Percentiles rank a stretch among this genome's conserved stretches.
Evolutionary conservation across 306 rosid genomes (phyloP).

Genomic region (Pterocarpus macrocarpus): DNA sequence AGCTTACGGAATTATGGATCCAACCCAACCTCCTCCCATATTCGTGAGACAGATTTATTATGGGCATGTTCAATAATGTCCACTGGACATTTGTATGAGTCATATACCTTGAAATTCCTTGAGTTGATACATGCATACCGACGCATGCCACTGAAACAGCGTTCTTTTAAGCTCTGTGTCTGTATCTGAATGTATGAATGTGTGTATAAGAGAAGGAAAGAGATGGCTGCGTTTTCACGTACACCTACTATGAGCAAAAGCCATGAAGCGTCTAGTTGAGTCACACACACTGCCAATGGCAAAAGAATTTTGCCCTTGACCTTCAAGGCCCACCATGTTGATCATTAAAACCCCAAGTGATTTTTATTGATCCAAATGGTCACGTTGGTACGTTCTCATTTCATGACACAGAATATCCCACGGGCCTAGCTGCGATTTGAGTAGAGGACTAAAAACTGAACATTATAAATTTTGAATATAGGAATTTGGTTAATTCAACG

Average conservation of each 20-base stretch:
- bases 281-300: slow-evolving; percentile 32
- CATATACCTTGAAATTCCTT: slow-evolving; percentile 13
- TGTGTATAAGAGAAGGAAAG: not conserved
- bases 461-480: not conserved
- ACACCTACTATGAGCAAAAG: not conserved
- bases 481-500: not conserved
- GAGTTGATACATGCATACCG: slow-evolving; percentile 34
- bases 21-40: slow-evolving; percentile 20
- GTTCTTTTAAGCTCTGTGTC: not conserved
- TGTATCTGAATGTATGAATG: slow-evolving; percentile 39
- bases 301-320: not conserved
- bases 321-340: slow-evolving; percentile 24
- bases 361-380: not conserved
- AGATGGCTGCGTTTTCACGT: not conserved
- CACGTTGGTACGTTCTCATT: not conserved
- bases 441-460: not conserved
- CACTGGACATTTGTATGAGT: not conserved
- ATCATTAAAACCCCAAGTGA: not conserved
- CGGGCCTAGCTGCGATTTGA: not conserved
- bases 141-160: slow-evolving; percentile 17
- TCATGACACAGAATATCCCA: not conserved
- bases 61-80: slow-evolving; percentile 32
- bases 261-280: not conserved
- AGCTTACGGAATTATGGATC: slow-evolving; percentile 34
- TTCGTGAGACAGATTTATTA: not conserved